phyloP scores from a whole-genome alignment of 73 alveolate species.

The Paramecium pentaurelia region DNA sequence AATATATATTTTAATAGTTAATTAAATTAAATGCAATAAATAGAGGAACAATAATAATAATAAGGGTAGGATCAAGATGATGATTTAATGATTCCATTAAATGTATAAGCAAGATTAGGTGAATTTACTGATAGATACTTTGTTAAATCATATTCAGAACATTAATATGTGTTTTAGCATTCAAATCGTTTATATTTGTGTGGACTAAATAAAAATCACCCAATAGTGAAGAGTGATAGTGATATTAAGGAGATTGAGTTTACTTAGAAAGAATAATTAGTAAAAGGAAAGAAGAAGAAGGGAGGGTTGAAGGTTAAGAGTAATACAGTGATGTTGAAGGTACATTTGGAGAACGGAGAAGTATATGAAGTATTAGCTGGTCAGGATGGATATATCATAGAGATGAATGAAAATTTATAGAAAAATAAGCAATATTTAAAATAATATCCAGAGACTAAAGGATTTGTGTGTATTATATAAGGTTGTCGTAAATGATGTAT shows the following conservation, averaged over 20 bases:
- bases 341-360: background rate
- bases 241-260: background rate
- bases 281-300: conserved; percentile 43
- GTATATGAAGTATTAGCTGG: background rate
- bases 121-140: conserved; percentile 20
- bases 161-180: conserved; percentile 19
- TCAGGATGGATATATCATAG: background rate
- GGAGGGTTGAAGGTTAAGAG: conserved; percentile 30
- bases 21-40: background rate
- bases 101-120: background rate
- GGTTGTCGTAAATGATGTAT: background rate
- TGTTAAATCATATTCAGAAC: background rate
- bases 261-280: background rate
- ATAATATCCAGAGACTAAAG: background rate
- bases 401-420: conserved; percentile 10
- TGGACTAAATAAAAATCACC: background rate
- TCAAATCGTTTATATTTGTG: background rate
- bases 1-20: background rate
- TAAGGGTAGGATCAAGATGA: background rate
- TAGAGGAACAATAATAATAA: background rate
- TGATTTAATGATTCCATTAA: conserved; percentile 22
- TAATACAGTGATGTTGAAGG: background rate
- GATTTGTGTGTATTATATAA: background rate
- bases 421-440: background rate
- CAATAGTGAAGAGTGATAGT: background rate